phyloP scores from a whole-genome alignment of 2,329 filamentous ascomycete species.

The Neopestalotiopsis clavispora region DNA sequence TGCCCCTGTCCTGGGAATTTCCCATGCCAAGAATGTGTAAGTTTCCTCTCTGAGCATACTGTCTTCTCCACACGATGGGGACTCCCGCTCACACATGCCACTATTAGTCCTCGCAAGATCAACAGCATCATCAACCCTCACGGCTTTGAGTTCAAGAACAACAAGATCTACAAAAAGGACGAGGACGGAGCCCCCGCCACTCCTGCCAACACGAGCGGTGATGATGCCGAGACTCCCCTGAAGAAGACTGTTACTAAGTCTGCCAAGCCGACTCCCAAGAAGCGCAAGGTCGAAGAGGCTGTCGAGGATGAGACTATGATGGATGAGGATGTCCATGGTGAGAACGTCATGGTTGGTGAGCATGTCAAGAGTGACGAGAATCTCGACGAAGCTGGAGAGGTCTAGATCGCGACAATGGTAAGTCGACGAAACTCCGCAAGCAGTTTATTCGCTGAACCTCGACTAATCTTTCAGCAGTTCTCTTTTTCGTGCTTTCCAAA shows the following conservation, averaged over 20 bases:
- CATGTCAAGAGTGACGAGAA: not conserved
- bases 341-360: not conserved
- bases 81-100: not conserved
- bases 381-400: not conserved
- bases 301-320: not conserved
- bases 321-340: not conserved
- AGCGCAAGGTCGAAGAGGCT: conserved; percentile 7
- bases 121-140: conserved; percentile 15
- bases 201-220: not conserved
- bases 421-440: not conserved
- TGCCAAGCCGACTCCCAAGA: conserved; percentile 3
- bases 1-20: not conserved
- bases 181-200: not conserved
- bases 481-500: not conserved
- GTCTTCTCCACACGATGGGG: not conserved
- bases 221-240: not conserved
- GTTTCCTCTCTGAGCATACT: not conserved
- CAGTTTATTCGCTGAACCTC: not conserved
- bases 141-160: conserved; percentile 18
- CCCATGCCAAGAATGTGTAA: conserved; percentile 18
- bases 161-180: conserved; percentile 16
- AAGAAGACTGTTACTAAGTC: not conserved
- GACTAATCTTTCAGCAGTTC: not conserved
- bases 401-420: not conserved
- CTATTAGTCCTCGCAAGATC: conserved; percentile 15